phyloP scores from a whole-genome alignment of 1,284 basidiomycete species.

The Moesziomyces sp. region DNA sequence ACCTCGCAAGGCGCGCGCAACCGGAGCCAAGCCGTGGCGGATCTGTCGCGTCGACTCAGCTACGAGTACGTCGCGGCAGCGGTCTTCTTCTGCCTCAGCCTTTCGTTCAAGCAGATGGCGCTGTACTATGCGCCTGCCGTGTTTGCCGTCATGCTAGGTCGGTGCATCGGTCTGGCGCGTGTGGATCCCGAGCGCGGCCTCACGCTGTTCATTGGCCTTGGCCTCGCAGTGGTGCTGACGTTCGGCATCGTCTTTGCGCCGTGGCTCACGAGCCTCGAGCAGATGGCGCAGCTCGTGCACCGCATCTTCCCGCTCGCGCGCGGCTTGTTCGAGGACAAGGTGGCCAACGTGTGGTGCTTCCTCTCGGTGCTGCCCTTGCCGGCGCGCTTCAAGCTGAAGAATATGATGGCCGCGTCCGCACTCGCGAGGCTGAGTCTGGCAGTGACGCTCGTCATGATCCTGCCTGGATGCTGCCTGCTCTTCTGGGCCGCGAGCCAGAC shows the following conservation, averaged over 20 bases:
- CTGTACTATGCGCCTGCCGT: slow-evolving; percentile 88
- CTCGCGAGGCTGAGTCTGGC: slow-evolving; percentile 67
- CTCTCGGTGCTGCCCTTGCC: slow-evolving; percentile 59
- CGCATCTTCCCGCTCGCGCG: slow-evolving; percentile 90
- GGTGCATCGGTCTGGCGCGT: slow-evolving; percentile 80
- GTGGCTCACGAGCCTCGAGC: slow-evolving; percentile 76
- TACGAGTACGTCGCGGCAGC: slow-evolving; percentile 77
- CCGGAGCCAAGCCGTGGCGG: slow-evolving; percentile 35
- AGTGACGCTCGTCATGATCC: slow-evolving; percentile 66
- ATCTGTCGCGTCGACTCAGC: slow-evolving; percentile 60
- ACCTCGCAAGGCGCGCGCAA: slow-evolving; percentile 1
- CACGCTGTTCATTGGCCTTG: slow-evolving; percentile 78
- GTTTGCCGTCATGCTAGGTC: slow-evolving; percentile 65
- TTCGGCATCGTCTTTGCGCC: slow-evolving; percentile 80
- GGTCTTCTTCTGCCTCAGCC: slow-evolving; percentile 81
- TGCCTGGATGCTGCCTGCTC: slow-evolving; percentile 60
- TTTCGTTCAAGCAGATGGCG: slow-evolving; percentile 95
- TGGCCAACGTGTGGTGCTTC: slow-evolving; percentile 87
- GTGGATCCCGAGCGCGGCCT: slow-evolving; percentile 75
- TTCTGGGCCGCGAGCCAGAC: slow-evolving; percentile 59
- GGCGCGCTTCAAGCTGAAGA: slow-evolving; percentile 49
- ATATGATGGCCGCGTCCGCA: slow-evolving; percentile 39
- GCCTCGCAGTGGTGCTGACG: slow-evolving; percentile 70
- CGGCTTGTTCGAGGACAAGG: slow-evolving; percentile 94
- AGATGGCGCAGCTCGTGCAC: slow-evolving; percentile 74